phyloP scores from a whole-genome alignment of 2,329 filamentous ascomycete species.

The Scortechinia acanthostroma region DNA sequence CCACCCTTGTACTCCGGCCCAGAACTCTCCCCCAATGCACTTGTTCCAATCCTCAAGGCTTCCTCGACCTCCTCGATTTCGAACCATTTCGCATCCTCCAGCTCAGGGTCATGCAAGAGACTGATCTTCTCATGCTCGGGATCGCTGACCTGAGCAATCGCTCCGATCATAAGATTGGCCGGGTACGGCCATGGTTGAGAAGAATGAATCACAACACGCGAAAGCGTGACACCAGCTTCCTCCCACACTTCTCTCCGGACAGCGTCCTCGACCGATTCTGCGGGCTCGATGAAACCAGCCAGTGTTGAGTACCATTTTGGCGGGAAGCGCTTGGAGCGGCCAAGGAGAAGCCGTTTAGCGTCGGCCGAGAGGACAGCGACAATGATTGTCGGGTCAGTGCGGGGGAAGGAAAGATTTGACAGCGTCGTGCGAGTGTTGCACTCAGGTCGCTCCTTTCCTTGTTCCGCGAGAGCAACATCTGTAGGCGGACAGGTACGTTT shows the following conservation, averaged over 20 bases:
- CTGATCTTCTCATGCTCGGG: slow-evolving; percentile 70
- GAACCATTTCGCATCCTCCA: slow-evolving; percentile 88
- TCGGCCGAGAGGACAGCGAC: slow-evolving; percentile 82
- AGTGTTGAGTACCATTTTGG: slow-evolving; percentile 81
- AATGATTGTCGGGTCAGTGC: slow-evolving; percentile 91
- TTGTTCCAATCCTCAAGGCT: slow-evolving; percentile 63
- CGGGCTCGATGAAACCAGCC: slow-evolving; percentile 78
- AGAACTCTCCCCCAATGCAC: slow-evolving; percentile 56
- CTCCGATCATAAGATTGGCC: slow-evolving; percentile 77
- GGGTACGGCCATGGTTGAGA: slow-evolving; percentile 86
- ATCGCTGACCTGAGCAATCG: slow-evolving; percentile 77
- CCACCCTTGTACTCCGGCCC: slow-evolving; percentile 68
- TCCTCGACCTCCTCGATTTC: slow-evolving; percentile 71
- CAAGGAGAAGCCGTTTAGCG: slow-evolving; percentile 72
- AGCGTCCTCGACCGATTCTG: slow-evolving; percentile 78
- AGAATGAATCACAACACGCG: slow-evolving; percentile 73
- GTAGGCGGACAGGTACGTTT: slow-evolving; percentile 73
- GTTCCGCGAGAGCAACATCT: slow-evolving; percentile 36
- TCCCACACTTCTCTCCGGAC: slow-evolving; percentile 82
- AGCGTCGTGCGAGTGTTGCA: slow-evolving; percentile 79
- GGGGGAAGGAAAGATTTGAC: slow-evolving; percentile 85
- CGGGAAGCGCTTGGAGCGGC: slow-evolving; percentile 78
- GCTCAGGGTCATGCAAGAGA: slow-evolving; percentile 80
- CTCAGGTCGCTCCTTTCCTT: slow-evolving; percentile 46
- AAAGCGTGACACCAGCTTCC: slow-evolving; percentile 71